phyloP scores from a whole-genome alignment of 1,284 basidiomycete genomes.

The Irpex sp. region DNA sequence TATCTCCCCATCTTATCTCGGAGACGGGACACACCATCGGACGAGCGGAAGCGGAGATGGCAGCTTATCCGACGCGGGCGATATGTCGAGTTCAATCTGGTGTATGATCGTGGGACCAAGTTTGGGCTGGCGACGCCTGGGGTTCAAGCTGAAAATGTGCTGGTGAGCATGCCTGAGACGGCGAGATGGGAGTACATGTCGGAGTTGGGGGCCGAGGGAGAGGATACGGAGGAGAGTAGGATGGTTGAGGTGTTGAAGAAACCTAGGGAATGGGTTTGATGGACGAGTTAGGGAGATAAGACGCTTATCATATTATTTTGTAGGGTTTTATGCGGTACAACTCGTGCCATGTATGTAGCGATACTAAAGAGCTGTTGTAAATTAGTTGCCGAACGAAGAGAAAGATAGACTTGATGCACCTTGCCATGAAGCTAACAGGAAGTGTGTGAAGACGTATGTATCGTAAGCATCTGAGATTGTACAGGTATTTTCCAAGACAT shows the following conservation, averaged over 20 bases:
- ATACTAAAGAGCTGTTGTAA: too few species aligned
- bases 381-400: too few species aligned
- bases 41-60: constrained; percentile 75
- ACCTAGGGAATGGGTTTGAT: constrained; percentile 65
- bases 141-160: constrained; percentile 87
- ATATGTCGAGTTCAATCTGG: constrained; percentile 93
- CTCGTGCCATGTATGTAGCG: too few species aligned
- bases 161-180: constrained; percentile 88
- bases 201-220: constrained; percentile 60
- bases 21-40: constrained; percentile 50
- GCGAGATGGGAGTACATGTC: constrained; percentile 94
- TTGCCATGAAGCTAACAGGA: too few species aligned
- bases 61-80: constrained; percentile 84
- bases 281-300: background rate
- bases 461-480: too few species aligned
- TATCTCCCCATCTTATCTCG: constrained; percentile 79
- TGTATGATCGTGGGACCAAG: constrained; percentile 82
- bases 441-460: too few species aligned
- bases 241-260: constrained; percentile 64
- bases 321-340: background rate
- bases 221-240: constrained; percentile 65
- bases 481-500: too few species aligned
- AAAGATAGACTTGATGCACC: too few species aligned
- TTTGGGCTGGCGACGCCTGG: constrained; percentile 90
- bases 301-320: background rate